These are phyloP conservation scores for Cystobasidium onofrii DNA, from an alignment of 768 basidiomycete genomes.

Conservation along the genomic window DNA sequence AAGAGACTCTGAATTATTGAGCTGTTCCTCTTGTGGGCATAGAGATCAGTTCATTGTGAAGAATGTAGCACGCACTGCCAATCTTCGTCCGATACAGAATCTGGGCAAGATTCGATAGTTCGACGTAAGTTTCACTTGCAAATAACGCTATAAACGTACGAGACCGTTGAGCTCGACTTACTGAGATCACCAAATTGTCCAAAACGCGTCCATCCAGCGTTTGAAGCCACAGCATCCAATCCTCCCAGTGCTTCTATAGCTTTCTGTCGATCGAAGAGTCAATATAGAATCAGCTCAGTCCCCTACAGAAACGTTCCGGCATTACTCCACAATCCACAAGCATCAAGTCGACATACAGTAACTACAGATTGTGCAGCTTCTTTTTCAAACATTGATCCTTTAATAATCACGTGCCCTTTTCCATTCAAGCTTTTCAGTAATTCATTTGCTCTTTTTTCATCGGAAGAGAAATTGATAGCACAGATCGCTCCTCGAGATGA, in stretches of 20 bases:
- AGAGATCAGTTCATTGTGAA: no score
- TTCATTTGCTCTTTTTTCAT: neutral
- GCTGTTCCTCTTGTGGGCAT: no score
- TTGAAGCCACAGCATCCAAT: slow-evolving; percentile 3
- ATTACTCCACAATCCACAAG: no score
- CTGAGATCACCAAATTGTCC: slow-evolving; percentile 6
- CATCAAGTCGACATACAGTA: neutral
- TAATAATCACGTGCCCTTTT: neutral
- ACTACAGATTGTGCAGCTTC: neutral
- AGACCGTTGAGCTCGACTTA: no score
- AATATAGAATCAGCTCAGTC: no score
- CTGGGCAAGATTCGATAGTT: no score
- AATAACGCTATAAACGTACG: no score
- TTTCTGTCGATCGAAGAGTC: neutral
- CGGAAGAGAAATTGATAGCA: neutral
- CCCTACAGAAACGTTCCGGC: no score
- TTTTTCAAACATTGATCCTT: neutral
- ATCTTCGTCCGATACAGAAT: neutral
- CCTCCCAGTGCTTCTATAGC: neutral
- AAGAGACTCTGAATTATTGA: no score
- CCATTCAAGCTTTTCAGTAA: neutral
- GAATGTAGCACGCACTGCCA: slow-evolving; percentile 16
- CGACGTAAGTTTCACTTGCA: no score
- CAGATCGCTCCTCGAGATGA: neutral
- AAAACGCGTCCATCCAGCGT: slow-evolving; percentile 20